phyloP scores from a whole-genome alignment of 2,329 filamentous ascomycete species.

The Xylaria sp. region DNA sequence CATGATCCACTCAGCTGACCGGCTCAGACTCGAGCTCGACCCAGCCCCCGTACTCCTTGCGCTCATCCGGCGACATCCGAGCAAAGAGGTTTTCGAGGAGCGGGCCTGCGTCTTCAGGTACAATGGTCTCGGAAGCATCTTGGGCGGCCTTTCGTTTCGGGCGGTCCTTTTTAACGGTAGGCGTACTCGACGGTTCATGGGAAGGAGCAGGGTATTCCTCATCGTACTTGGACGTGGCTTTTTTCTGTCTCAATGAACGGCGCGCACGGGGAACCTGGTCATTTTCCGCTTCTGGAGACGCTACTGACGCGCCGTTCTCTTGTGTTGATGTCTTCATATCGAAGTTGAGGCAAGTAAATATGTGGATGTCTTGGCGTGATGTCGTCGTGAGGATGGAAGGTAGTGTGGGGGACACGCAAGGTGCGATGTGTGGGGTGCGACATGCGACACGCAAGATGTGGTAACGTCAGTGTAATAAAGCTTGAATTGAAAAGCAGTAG shows the following conservation, averaged over 20 bases:
- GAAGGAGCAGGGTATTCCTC: constrained; percentile 24
- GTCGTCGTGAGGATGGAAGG: not conserved
- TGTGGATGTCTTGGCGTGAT: not conserved
- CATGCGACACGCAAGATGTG: no score
- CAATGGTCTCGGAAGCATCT: constrained; percentile 34
- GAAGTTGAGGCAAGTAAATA: not conserved
- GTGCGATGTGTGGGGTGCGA: no score
- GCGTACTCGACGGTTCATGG: constrained; percentile 14
- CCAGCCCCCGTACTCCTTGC: constrained; percentile 70
- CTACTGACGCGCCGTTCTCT: not conserved
- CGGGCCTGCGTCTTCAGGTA: constrained; percentile 37
- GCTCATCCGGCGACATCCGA: constrained; percentile 54
- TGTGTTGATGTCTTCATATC: constrained; percentile 5
- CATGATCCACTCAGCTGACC: constrained; percentile 50
- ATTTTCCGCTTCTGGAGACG: constrained; percentile 8
- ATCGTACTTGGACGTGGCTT: constrained; percentile 25
- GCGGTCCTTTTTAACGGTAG: constrained; percentile 33
- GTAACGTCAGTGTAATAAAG: not conserved
- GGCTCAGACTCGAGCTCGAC: constrained; percentile 90
- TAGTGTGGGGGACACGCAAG: not conserved
- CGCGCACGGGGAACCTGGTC: constrained; percentile 9
- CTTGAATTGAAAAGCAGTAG: not conserved
- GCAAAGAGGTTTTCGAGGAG: constrained; percentile 51
- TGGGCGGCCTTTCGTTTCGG: constrained; percentile 51
- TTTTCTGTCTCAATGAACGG: constrained; percentile 29